phyloP scores from a whole-genome alignment of 2,329 filamentous ascomycete species.

The Hypoxylon sp. region DNA sequence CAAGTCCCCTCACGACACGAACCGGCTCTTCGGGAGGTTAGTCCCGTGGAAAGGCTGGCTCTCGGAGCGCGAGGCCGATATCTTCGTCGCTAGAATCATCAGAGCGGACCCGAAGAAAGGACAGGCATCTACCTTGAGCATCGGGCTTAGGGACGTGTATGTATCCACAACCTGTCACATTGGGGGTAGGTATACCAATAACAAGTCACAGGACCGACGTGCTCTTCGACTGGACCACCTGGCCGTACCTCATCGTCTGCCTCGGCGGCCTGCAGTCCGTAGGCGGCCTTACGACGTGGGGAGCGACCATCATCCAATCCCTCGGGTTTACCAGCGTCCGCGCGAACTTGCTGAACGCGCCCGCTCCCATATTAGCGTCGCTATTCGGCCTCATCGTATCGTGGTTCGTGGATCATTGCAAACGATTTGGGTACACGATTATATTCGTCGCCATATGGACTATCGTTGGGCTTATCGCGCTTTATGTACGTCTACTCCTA shows the following conservation, averaged over 20 bases:
- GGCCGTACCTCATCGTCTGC: constrained; percentile 42
- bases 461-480: constrained; percentile 40
- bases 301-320: constrained; percentile 40
- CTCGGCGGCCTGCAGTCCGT: constrained; percentile 40
- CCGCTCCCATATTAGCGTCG: constrained; percentile 34
- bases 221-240: constrained; percentile 37
- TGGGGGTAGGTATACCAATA: neutral
- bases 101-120: constrained; percentile 39
- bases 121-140: constrained; percentile 39
- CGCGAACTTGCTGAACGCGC: constrained; percentile 40
- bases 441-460: constrained; percentile 39
- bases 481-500: constrained; percentile 32
- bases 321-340: constrained; percentile 40
- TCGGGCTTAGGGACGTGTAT: constrained; percentile 39
- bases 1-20: constrained; percentile 38
- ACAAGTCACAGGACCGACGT: constrained; percentile 31
- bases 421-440: constrained; percentile 40
- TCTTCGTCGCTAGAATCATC: constrained; percentile 40
- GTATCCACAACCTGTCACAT: constrained; percentile 1
- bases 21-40: constrained; percentile 37
- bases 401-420: constrained; percentile 38
- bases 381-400: constrained; percentile 35
- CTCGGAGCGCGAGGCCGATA: constrained; percentile 39
- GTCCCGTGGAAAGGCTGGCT: constrained; percentile 38
- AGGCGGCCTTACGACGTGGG: constrained; percentile 38